Evolutionary conservation across 1,139 yeast species (phyloP).

Genomic region (Saccharomycopsis crataegensis): DNA sequence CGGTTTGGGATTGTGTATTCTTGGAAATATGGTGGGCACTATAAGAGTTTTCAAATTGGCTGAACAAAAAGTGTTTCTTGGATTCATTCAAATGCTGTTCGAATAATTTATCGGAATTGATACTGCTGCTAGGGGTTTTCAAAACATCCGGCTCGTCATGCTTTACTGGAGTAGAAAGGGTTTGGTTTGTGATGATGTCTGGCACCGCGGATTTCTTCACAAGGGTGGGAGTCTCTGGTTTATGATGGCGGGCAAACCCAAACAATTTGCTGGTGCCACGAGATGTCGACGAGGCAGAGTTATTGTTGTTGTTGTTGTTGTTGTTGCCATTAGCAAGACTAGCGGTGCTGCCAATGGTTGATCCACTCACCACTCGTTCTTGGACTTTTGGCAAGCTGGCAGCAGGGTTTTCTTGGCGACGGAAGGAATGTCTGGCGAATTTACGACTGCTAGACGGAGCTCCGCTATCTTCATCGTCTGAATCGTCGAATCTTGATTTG

Average conservation of each 20-base stretch:
- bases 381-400: neutral
- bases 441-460: neutral
- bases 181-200: neutral
- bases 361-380: neutral
- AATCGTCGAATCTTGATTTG: slow-evolving; percentile 19
- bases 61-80: slow-evolving; percentile 13
- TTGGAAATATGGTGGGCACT: slow-evolving; percentile 3
- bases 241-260: slow-evolving; percentile 9
- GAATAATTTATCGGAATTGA: slow-evolving; percentile 18
- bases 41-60: slow-evolving; percentile 9
- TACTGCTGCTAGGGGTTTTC: slow-evolving; percentile 17
- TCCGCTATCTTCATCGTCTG: slow-evolving; percentile 17
- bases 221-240: neutral
- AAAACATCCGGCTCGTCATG: slow-evolving; percentile 14
- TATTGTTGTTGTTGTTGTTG: neutral
- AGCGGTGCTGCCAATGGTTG: neutral
- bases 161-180: neutral
- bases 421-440: neutral
- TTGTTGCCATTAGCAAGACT: too few species aligned
- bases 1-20: neutral
- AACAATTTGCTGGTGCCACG: neutral
- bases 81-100: slow-evolving; percentile 19
- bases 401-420: neutral
- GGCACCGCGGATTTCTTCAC: neutral
- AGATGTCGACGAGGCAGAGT: neutral